Evolutionary conservation across 805 yeast genomes (phyloP).

Genomic region (Cyberlindnera americana): DNA sequence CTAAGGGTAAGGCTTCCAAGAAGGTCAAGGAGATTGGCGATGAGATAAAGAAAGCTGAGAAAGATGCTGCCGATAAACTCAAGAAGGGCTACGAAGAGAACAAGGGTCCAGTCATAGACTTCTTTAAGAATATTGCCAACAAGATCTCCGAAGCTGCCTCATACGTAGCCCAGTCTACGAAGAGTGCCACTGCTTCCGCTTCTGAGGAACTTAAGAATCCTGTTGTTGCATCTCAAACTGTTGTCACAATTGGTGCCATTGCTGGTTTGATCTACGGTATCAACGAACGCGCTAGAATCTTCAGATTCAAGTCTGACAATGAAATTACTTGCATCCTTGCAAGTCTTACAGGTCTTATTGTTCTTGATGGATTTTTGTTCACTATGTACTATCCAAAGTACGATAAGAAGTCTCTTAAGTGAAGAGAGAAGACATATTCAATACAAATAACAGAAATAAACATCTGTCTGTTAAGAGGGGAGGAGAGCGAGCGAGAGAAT

Average conservation of each 20-base stretch:
- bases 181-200: slow-evolving; percentile 23
- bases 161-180: slow-evolving; percentile 21
- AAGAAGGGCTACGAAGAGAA: slow-evolving; percentile 31
- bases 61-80: slow-evolving; percentile 32
- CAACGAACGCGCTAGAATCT: slow-evolving; percentile 48
- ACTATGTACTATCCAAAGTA: slow-evolving; percentile 52
- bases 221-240: slow-evolving; percentile 51
- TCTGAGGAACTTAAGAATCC: slow-evolving; percentile 55
- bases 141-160: slow-evolving; percentile 23
- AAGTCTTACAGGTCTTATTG: slow-evolving; percentile 50
- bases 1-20: slow-evolving; percentile 21
- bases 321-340: slow-evolving; percentile 49
- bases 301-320: slow-evolving; percentile 39
- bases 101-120: slow-evolving; percentile 27
- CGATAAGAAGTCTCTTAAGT: slow-evolving; percentile 35
- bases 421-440: not conserved
- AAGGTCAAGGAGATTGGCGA: slow-evolving; percentile 22
- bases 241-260: slow-evolving; percentile 45
- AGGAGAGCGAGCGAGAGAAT: too few relatives aligned
- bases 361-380: slow-evolving; percentile 52
- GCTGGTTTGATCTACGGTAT: slow-evolving; percentile 48
- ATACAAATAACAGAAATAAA: too few relatives aligned
- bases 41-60: slow-evolving; percentile 31
- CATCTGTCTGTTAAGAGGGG: too few relatives aligned
- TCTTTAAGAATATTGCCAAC: slow-evolving; percentile 19